phyloP scores from a whole-genome alignment of 2,329 filamentous ascomycete genomes.

The Dendryphion nanum region DNA sequence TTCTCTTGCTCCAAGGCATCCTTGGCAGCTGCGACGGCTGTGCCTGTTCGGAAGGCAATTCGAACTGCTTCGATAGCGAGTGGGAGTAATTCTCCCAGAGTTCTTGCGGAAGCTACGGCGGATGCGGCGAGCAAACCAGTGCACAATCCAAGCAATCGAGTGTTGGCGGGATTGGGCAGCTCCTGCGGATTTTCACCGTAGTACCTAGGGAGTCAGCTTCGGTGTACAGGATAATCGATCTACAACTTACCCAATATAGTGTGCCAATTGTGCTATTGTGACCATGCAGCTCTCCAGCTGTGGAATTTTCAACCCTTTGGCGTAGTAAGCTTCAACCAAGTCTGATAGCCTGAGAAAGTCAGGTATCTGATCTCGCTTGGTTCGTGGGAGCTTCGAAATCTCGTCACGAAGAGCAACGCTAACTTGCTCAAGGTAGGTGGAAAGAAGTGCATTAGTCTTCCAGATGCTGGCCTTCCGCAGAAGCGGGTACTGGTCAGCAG shows the following conservation, averaged over 20 bases:
- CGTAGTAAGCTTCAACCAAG: constrained; percentile 64
- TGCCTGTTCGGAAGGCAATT: constrained; percentile 64
- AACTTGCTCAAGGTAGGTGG: constrained; percentile 61
- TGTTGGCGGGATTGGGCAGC: constrained; percentile 49
- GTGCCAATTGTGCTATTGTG: constrained; percentile 63
- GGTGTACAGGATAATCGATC: not conserved
- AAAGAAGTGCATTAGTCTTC: constrained; percentile 57
- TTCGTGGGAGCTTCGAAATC: constrained; percentile 55
- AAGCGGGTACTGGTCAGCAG: constrained; percentile 64
- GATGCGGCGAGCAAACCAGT: constrained; percentile 69
- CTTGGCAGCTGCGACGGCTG: constrained; percentile 43
- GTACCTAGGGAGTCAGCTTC: constrained; percentile 38
- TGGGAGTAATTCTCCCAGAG: constrained; percentile 60
- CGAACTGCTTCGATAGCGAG: constrained; percentile 64
- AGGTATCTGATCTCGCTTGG: constrained; percentile 60
- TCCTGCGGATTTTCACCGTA: constrained; percentile 55
- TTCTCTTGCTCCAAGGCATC: constrained; percentile 52
- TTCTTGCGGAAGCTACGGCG: constrained; percentile 63
- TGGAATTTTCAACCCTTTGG: constrained; percentile 56
- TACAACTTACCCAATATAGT: constrained; percentile 64
- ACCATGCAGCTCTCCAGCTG: constrained; percentile 65
- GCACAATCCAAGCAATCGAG: constrained; percentile 62
- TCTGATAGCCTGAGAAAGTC: constrained; percentile 63
- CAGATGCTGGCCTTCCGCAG: constrained; percentile 51
- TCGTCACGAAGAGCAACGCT: constrained; percentile 60